A percentile compares a stretch with the other conserved stretches of the same genome.
phyloP scores from a whole-genome alignment of 805 yeast species.

The Ogataea pilisensis region DNA sequence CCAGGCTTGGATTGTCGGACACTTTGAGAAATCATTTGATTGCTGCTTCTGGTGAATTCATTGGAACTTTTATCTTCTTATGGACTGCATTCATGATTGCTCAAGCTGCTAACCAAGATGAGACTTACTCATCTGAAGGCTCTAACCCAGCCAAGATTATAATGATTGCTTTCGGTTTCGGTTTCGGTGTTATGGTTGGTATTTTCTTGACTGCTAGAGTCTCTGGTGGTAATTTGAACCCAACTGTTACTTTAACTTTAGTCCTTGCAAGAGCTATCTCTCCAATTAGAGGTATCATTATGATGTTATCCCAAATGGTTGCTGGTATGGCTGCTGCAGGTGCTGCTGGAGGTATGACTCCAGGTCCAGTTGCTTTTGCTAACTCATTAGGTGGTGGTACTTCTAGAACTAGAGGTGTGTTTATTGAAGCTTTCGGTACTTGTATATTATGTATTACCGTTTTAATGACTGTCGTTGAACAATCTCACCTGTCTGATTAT shows the following conservation, averaged over 20 bases:
- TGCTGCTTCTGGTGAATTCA: constrained; percentile 76
- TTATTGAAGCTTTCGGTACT: constrained; percentile 80
- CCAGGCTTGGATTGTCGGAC: constrained; percentile 38
- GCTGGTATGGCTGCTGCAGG: constrained; percentile 94
- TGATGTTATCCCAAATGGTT: constrained; percentile 65
- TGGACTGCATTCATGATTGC: constrained; percentile 83
- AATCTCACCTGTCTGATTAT: constrained; percentile 66
- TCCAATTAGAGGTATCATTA: constrained; percentile 63
- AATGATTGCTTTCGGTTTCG: constrained; percentile 84
- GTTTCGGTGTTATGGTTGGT: constrained; percentile 75
- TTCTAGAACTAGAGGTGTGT: constrained; percentile 70
- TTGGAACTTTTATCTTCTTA: constrained; percentile 80
- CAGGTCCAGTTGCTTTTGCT: constrained; percentile 69
- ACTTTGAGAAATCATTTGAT: constrained; percentile 54
- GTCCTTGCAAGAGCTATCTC: constrained; percentile 70
- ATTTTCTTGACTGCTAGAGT: constrained; percentile 67
- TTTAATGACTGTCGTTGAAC: constrained; percentile 78
- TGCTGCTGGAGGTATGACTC: constrained; percentile 81
- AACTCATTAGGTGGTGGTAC: constrained; percentile 69
- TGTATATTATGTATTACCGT: constrained; percentile 71
- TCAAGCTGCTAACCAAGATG: constrained; percentile 61
- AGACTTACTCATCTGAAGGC: constrained; percentile 26
- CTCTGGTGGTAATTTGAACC: constrained; percentile 88
- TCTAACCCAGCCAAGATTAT: constrained; percentile 59
- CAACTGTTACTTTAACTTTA: constrained; percentile 77